These are phyloP conservation scores for Debaryomyces fabryi DNA, from an alignment of 1,139 yeast genomes.

Conservation along the genomic window DNA sequence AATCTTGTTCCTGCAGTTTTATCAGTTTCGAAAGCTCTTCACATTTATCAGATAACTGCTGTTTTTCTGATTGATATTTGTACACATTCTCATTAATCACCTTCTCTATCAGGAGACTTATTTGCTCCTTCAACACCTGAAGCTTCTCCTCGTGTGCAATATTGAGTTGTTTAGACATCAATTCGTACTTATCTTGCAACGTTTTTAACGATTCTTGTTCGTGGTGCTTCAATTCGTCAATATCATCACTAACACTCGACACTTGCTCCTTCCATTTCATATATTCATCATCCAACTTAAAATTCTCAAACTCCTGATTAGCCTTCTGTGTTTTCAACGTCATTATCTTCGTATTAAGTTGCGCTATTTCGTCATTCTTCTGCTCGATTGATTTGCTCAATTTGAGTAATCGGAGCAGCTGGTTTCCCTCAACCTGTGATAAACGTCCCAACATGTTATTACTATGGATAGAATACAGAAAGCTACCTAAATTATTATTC, in stretches of 20 bases:
- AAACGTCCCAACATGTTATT: conserved; percentile 10
- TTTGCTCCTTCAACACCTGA: conserved; percentile 39
- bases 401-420: conserved; percentile 12
- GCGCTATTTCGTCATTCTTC: conserved; percentile 21
- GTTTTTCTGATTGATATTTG: conserved; percentile 25
- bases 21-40: conserved; percentile 17
- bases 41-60: conserved; percentile 3
- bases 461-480: conserved; percentile 1
- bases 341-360: conserved; percentile 26
- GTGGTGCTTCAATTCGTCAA: conserved; percentile 33
- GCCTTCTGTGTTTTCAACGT: conserved; percentile 42
- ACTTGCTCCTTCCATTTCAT: conserved; percentile 24
- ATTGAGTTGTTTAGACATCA: conserved; percentile 36
- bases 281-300: conserved; percentile 41
- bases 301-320: conserved; percentile 37
- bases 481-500: background rate
- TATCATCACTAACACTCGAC: conserved; percentile 24
- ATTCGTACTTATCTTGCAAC: conserved; percentile 36
- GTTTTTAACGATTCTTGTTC: conserved; percentile 30
- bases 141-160: conserved; percentile 38
- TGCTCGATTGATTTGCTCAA: conserved; percentile 18
- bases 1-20: conserved; percentile 22
- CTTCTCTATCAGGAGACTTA: conserved; percentile 36
- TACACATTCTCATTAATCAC: conserved; percentile 32
- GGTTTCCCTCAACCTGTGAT: conserved; percentile 16